These are phyloP conservation scores for Nyssa sinensis DNA, from an alignment of 148 eudicot genomes.

Conservation along the genomic window DNA sequence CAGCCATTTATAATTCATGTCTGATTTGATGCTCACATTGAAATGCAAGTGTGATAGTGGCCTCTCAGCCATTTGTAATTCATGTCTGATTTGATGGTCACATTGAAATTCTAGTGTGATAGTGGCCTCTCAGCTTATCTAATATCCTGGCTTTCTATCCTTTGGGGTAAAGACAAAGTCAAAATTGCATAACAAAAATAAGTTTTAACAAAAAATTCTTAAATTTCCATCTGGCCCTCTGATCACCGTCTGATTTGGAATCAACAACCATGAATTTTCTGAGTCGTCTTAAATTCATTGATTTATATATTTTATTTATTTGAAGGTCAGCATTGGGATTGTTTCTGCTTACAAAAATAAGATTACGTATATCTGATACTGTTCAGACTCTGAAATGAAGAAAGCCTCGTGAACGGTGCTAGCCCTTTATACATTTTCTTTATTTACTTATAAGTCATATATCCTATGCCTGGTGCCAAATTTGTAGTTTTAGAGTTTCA, in stretches of 20 bases:
- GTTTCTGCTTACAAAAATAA: no score
- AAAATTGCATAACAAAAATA: neutral
- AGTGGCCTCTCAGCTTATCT: slow-evolving; percentile 29
- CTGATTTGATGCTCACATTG: no score
- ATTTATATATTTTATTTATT: neutral
- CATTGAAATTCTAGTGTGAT: slow-evolving; percentile 14
- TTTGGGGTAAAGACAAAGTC: slow-evolving; percentile 30
- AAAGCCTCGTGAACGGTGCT: no score
- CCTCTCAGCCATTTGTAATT: no score
- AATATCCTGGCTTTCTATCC: slow-evolving; percentile 3
- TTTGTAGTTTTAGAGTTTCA: slow-evolving; percentile 1
- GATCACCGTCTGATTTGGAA: neutral
- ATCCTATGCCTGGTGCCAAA: neutral
- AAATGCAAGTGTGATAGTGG: no score
- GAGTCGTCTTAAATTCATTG: neutral
- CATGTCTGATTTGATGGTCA: slow-evolving; percentile 14
- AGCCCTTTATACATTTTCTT: no score
- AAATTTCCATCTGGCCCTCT: neutral
- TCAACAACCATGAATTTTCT: neutral
- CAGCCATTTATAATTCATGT: neutral
- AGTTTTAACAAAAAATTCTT: slow-evolving; percentile 4
- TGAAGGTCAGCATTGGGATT: no score
- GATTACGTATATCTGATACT: no score
- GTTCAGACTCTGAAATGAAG: no score
- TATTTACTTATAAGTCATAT: neutral